These are phyloP conservation scores for Coprinellus micaceus DNA, from an alignment of 768 basidiomycete genomes.

Conservation along the genomic window DNA sequence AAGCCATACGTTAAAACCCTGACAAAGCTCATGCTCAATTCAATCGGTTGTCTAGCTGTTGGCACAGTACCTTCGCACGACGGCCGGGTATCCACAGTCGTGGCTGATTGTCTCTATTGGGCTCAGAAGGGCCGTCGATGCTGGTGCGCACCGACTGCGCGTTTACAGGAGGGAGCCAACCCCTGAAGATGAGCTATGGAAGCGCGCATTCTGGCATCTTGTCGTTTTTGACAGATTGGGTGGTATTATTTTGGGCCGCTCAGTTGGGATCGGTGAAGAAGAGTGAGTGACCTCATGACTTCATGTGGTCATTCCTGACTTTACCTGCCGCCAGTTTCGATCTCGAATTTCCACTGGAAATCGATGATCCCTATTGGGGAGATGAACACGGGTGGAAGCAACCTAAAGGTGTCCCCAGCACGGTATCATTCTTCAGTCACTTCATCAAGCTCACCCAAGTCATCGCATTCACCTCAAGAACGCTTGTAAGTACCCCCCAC, in stretches of 20 bases:
- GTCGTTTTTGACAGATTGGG: conserved; percentile 56
- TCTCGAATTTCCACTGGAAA: conserved; percentile 74
- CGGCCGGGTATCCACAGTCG: conserved; percentile 42
- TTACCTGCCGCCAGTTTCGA: conserved; percentile 61
- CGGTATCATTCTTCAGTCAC: conserved; percentile 59
- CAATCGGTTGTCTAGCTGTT: conserved; percentile 36
- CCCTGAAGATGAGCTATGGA: conserved; percentile 69
- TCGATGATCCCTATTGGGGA: conserved; percentile 82
- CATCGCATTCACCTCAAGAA: conserved; percentile 63
- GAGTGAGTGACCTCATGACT: conserved; percentile 43
- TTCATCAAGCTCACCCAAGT: conserved; percentile 66
- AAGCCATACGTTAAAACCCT: not conserved
- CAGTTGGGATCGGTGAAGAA: conserved; percentile 57
- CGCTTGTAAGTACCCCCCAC: conserved; percentile 46
- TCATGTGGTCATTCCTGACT: not conserved
- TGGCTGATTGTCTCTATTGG: conserved; percentile 57
- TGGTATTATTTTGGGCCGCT: conserved; percentile 51
- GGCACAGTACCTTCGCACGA: conserved; percentile 52
- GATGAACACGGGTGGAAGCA: conserved; percentile 60
- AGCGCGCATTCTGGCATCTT: conserved; percentile 74
- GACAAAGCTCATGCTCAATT: not conserved
- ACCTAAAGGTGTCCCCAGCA: conserved; percentile 55
- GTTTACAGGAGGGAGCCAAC: conserved; percentile 45
- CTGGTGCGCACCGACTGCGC: conserved; percentile 70
- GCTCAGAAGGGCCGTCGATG: conserved; percentile 64